Evolutionary conservation across 2,329 filamentous ascomycete species (phyloP), one percentile per base, ranked within the genome.

Genomic region (Penicillium janthinellum): DNA sequence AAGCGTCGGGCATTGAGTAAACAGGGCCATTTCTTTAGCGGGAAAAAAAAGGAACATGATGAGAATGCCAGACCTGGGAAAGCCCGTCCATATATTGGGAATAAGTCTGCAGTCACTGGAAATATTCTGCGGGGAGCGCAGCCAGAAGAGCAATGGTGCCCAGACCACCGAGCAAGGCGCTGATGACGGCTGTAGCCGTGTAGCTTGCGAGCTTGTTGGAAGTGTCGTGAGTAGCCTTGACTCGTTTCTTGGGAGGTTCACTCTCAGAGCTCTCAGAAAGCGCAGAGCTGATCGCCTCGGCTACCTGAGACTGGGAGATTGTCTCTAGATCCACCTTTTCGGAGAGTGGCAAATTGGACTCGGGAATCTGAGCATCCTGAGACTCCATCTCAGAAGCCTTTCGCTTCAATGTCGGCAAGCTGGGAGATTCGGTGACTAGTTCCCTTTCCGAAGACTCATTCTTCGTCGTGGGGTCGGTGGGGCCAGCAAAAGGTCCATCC

Each of bases 71-170:
- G 22, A 39, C 38, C 35, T 25, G 20, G 11, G 20, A 22, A 44
- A 7, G n/a, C 51, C 48, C 48, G n/a, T 25, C 48, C 48, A 35
- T 25, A n/a, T 25, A 11, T 28, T 28, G 48, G 34, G 15, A 28
- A 17, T 35, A 37, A 8, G 39, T 37, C 25, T n/a, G n/a, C 8
- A 35, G 12, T 65, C 67, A 78, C 41, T 70, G 64, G 64, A 80
- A 80, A 64, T 74, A 80, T 54, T 79, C 76, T 5, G 73, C 68
- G 8, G 79, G 79, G 14, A 81, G 70, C 25, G 77, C 71, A 12
- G 77, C 77, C 47, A 81, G 69, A 17, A 74, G 66, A 44, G 74
- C 70, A 42, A 81, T 71, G 15, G 77, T 77, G 22, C 77, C 74
- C 37, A 80, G 67, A 5, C 77, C 74, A 51, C 79, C 79, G 45